Evolutionary conservation across 2,329 filamentous ascomycete genomes (phyloP).

Genomic region (Akanthomyces uredinophilus): DNA sequence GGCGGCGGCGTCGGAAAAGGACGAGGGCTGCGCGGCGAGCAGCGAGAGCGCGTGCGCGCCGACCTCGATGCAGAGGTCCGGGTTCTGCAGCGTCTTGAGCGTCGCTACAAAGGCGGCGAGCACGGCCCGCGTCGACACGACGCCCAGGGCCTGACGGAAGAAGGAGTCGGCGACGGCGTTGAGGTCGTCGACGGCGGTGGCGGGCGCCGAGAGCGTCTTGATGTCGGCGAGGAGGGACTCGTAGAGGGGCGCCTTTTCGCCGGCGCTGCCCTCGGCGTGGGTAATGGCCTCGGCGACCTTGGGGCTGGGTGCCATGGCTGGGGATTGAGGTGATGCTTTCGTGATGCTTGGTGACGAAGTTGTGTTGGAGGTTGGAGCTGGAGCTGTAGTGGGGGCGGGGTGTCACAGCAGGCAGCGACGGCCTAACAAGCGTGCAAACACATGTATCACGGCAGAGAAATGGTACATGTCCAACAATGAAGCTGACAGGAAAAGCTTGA

Average conservation of each 20-base stretch:
- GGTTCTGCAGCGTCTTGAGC: slow-evolving; percentile 55
- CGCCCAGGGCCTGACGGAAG: slow-evolving; percentile 63
- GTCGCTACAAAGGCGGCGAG: slow-evolving; percentile 61
- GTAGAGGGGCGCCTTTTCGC: slow-evolving; percentile 43
- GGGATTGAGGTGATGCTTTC: slow-evolving; percentile 17
- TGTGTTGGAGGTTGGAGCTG: slow-evolving; percentile 8
- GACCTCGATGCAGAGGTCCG: slow-evolving; percentile 68
- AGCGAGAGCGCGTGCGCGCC: slow-evolving; percentile 67
- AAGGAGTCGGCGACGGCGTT: slow-evolving; percentile 63
- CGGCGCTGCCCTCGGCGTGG: slow-evolving; percentile 30
- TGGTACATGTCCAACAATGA: too few relatives aligned
- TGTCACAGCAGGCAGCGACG: slow-evolving; percentile 10
- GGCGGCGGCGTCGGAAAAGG: slow-evolving; percentile 78
- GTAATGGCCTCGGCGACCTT: slow-evolving; percentile 42
- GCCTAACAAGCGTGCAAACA: neutral
- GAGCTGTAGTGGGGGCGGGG: slow-evolving; percentile 5
- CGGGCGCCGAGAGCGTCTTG: slow-evolving; percentile 35
- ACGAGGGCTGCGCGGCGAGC: slow-evolving; percentile 57
- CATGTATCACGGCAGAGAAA: too few relatives aligned
- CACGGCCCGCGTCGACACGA: slow-evolving; percentile 69
- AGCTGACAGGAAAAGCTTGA: too few relatives aligned
- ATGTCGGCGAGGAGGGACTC: slow-evolving; percentile 41
- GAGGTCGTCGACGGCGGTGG: slow-evolving; percentile 49
- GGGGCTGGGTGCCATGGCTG: slow-evolving; percentile 32
- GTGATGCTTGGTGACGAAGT: slow-evolving; percentile 16